Base-by-base conservation (phyloP, 805 yeast species). In the Spathaspora boniae region DNA sequence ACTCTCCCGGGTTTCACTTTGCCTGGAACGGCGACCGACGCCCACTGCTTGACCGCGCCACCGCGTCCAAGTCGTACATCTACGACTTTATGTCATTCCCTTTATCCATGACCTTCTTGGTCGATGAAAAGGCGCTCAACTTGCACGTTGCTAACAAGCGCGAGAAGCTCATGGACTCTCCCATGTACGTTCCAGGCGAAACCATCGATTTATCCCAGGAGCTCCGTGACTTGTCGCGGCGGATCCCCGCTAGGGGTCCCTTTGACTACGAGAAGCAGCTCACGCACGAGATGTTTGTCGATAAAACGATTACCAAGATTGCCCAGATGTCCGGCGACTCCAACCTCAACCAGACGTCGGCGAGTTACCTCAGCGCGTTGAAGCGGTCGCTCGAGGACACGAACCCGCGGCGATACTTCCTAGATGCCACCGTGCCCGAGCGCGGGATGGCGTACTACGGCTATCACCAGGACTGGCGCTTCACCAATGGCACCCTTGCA, bases 61-160 rank as follows among this genome's bases (percentile, higher is more conserved):
- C 65, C 4, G 62, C 64, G n/a, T 52, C 64, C 4, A 60, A 54
- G 36, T 62, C 72, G 9, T 70, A 57, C 36, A 46, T 72, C 4
- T 46, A 65, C 33, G 68, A 67, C 26, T 65, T 70, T 34, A 65
- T 65, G 65, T 60, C 63, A 1, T 46, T 56, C 11, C 73, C 74
- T 2, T 36, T 45, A 14, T 52, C 62, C 1, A 38, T 68, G n/a
- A 50, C 56, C 6, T 44, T 56, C 11, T 33, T 65, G 9, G 33
- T 63, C 11, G 29, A 40, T 15, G 36, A 34, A 9, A 42, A 44
- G 31, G 26, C 44, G 8, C 22, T 47, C 4, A 26, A 37, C 30
- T 28, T 58, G 9, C 34, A 35, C 4, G 50, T 59, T 3, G 43
- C 46, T 23, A 55, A 51, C 30, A 19, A 37, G 21, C 5, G 15